phyloP scores from a whole-genome alignment of 164 flowering plant species.

The Hamamelis virginiana region DNA sequence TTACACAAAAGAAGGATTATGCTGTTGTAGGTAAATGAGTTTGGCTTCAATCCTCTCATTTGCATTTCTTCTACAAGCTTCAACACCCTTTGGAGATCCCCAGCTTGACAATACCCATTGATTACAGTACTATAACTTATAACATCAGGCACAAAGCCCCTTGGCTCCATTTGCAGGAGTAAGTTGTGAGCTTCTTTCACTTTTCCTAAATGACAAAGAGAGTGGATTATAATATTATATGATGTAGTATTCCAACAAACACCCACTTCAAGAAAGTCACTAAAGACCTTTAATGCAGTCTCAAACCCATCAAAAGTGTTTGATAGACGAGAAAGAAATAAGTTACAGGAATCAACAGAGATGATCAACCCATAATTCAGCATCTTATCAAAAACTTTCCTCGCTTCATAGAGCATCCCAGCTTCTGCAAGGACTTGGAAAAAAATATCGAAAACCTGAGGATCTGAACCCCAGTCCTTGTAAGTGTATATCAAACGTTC shows the following conservation, averaged over 20 bases:
- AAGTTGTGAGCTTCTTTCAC: slow-evolving; percentile 60
- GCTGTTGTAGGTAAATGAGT: slow-evolving; percentile 50
- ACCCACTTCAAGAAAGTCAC: slow-evolving; percentile 47
- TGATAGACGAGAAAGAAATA: slow-evolving; percentile 40
- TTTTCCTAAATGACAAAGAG: slow-evolving; percentile 44
- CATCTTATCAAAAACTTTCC: slow-evolving; percentile 51
- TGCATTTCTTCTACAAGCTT: slow-evolving; percentile 54
- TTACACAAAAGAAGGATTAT: slow-evolving; percentile 50
- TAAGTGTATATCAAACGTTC: slow-evolving; percentile 62
- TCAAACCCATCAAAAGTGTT: slow-evolving; percentile 21
- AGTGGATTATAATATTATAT: slow-evolving; percentile 47
- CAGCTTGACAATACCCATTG: slow-evolving; percentile 49
- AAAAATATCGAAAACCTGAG: slow-evolving; percentile 59
- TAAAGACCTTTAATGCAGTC: slow-evolving; percentile 31
- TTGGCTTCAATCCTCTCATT: slow-evolving; percentile 53
- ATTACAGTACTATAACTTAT: slow-evolving; percentile 58
- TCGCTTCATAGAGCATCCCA: slow-evolving; percentile 50
- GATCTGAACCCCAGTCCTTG: slow-evolving; percentile 71
- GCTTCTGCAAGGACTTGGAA: slow-evolving; percentile 58
- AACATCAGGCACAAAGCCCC: slow-evolving; percentile 54
- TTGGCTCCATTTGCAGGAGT: slow-evolving; percentile 52
- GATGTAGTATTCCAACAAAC: slow-evolving; percentile 53
- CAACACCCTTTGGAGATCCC: slow-evolving; percentile 34
- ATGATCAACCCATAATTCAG: slow-evolving; percentile 56
- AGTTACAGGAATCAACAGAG: slow-evolving; percentile 58